Conservation (phyloP, 192 early-diverging fungal genomes). For the Rhizophagus sp. region DNA sequence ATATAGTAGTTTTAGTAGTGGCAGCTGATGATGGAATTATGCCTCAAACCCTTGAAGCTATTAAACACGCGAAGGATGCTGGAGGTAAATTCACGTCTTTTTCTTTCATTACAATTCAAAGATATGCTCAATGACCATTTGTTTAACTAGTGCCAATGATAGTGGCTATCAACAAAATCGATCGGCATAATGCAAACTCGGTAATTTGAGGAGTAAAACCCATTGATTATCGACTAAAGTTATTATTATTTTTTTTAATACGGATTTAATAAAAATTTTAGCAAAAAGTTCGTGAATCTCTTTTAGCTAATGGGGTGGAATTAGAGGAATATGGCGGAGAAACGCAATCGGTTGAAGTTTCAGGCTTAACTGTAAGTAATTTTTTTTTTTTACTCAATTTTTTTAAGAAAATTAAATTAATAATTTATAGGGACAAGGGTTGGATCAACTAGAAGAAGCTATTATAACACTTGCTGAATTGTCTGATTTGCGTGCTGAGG, state of each 20-base stretch:
- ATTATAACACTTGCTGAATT: conserved; percentile 87
- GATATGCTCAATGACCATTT: neutral
- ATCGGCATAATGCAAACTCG: conserved; percentile 80
- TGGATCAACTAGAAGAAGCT: conserved; percentile 88
- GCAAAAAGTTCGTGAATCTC: conserved; percentile 45
- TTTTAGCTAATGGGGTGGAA: conserved; percentile 78
- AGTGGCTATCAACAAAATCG: conserved; percentile 98
- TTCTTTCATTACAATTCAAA: neutral
- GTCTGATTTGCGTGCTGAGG: conserved; percentile 83
- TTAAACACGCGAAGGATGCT: conserved; percentile 85
- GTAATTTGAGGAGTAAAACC: conserved; percentile 44
- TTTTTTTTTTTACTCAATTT: neutral
- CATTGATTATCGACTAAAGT: neutral
- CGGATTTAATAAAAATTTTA: conserved; percentile 26
- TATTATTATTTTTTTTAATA: neutral
- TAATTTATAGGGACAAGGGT: conserved; percentile 62
- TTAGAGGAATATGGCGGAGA: conserved; percentile 95
- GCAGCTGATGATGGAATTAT: conserved; percentile 98
- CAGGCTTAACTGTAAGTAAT: conserved; percentile 66
- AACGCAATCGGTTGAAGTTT: conserved; percentile 86
- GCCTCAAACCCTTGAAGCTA: conserved; percentile 97
- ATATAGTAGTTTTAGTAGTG: conserved; percentile 96
- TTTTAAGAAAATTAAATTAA: neutral
- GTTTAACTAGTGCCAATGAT: conserved; percentile 73
- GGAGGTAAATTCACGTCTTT: conserved; percentile 31